These are phyloP conservation scores for Pelargonium citronellum DNA, from an alignment of 441 rosid genomes.

Conservation along the genomic window DNA sequence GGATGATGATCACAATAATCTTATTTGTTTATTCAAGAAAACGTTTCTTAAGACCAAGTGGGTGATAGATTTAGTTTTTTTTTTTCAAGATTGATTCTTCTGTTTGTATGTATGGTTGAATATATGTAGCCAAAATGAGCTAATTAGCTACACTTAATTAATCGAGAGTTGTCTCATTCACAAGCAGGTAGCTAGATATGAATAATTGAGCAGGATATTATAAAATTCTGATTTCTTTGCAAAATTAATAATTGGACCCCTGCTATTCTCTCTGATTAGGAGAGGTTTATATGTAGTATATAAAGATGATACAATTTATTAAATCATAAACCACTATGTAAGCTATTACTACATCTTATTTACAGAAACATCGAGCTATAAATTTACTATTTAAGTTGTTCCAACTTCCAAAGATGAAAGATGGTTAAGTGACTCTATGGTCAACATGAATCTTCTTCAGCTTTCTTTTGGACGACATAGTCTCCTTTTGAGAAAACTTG, in stretches of 20 bases:
- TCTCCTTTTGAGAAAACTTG: not conserved
- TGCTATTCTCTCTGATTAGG: not conserved
- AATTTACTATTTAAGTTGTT: not conserved
- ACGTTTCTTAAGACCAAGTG: not conserved
- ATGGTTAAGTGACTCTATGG: not conserved
- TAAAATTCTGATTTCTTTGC: not conserved
- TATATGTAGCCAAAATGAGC: no score
- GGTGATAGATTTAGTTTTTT: not conserved
- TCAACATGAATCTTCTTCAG: not conserved
- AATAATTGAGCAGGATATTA: not conserved
- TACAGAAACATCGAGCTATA: not conserved
- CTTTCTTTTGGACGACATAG: not conserved
- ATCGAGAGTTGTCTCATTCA: no score
- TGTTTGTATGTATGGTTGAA: not conserved
- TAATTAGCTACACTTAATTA: no score
- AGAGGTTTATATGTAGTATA: not conserved
- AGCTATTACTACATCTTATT: no score
- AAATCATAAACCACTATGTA: no score
- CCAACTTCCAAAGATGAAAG: not conserved
- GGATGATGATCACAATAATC: not conserved
- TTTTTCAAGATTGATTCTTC: not conserved
- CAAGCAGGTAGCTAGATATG: not conserved
- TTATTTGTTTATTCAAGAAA: not conserved
- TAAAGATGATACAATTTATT: not conserved
- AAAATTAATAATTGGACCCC: not conserved